Base-by-base conservation (phyloP, 805 yeast species). In the Groenewaldozyma tartarivorans region DNA sequence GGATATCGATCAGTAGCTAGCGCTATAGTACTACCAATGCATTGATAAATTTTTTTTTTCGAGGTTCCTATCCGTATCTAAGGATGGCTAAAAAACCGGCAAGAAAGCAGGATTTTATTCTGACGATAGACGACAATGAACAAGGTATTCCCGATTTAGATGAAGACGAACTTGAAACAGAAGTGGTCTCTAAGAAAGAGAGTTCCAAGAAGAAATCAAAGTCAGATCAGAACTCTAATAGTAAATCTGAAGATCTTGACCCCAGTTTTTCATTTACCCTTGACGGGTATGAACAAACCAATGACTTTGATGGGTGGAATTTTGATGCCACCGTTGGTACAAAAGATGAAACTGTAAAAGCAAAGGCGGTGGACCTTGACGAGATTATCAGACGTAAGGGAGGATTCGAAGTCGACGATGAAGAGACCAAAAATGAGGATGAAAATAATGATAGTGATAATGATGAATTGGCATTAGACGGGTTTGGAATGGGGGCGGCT, bases 301-400 rank as follows among this genome's bases (percentile, higher is more conserved):
- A 41, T 2, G 58, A 63, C 15, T 77, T 79, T 40, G 76, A 74
- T 42, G 95, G 95, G 3, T 87, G 96, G 96, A 86, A 86, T 51
- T 85, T 87, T 55, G 74, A 70, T 32, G 75, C 74, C 41, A 66
- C 53, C 18, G 20, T 34, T 9, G 32, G 16, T 6, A 31, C 16
- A 21, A 31, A 27, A 11, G 77, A 71, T 35, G 61, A 68, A 17
- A 62, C 61, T 13, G n/a, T n/a, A n/a, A 54, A 53, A 13, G 58
- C 38, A 22, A 33, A n/a, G 15, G 84, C 79, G 46, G 95, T 86
- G 5, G 95, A 90, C 66, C 69, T 90, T 46, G 96, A 90, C 53
- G 77, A 78, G 11, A 90, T 90, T 40, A 82, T 90, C 51, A 77
- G 80, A 63, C 73, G 88, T 60, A 88, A 84, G 53, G 94, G 96